Base-by-base conservation (phyloP, 345 rosid species). In the Hypericum androsaemum region DNA sequence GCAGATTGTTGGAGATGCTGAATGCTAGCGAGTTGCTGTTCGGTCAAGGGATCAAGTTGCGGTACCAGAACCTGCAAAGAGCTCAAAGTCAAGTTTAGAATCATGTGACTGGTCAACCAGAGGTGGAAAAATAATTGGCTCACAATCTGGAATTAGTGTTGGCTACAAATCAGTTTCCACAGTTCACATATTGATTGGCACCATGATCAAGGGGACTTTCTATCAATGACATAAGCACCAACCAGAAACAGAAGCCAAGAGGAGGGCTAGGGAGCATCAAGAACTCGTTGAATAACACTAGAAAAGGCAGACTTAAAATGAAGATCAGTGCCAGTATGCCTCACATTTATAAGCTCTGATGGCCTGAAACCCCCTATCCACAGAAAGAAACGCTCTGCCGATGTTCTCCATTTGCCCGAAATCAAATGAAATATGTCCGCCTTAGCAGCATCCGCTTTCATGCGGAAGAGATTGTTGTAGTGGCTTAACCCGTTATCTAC, bases 301-400 rank as follows among this genome's bases (percentile, higher is more conserved):
- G 32, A 22, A 1, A 22, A 22, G 32, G 32, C 32, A 22, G 32
- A 22, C 1, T 22, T 22, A 1, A 22, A 22, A 22, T 22, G 32
- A 22, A 22, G 32, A 22, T 22, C 32, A 22, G 32, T 22, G 32
- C 32, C 32, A 22, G 37, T 12, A 45, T 35, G 48, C 45, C 52
- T 68, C 71, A 89, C 97, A 56, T 80, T 80, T 43, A 89, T 59
- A 70, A 89, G 75, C 53, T 83, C 88, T 7, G 95, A 89, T n/a
- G 97, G 97, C 16, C 97, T 88, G 46, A 86, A 89, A 7, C 95
- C 95, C 53, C 94, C 97, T 16, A 86, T 84, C 90, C 96, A 89
- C 28, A 77, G 87, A 41, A 82, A 86, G 50, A 89, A 79, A 37
- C 84, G 75, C 43, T 89, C 95, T 0, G 82, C 75, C 5, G 95